A percentile compares a stretch with the other conserved stretches of the same genome.
These are phyloP conservation scores for Holtermanniella nyarrowii DNA, from an alignment of 768 basidiomycete genomes.

Conservation along the genomic window DNA sequence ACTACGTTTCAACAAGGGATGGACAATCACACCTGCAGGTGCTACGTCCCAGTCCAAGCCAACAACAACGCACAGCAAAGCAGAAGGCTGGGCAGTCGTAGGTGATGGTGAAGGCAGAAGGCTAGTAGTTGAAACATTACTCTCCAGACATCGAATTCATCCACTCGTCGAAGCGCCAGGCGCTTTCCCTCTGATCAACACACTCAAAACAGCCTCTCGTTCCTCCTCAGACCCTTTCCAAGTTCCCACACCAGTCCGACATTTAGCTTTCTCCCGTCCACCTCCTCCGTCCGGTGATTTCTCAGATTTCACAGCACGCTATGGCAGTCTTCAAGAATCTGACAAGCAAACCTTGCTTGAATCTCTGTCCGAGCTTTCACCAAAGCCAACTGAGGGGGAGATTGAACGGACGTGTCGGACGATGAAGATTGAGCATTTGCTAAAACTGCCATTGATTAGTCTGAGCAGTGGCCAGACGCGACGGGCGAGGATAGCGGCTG, in stretches of 20 bases:
- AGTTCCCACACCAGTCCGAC: constrained; percentile 49
- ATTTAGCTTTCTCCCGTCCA: constrained; percentile 41
- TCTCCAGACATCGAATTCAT: constrained; percentile 60
- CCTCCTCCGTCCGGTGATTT: constrained; percentile 52
- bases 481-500: constrained; percentile 69
- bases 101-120: constrained; percentile 58
- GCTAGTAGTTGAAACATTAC: constrained; percentile 59
- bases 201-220: constrained; percentile 21
- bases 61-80: not conserved
- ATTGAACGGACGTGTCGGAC: constrained; percentile 50
- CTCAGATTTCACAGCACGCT: constrained; percentile 85
- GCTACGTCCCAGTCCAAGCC: not conserved
- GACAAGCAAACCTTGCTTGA: constrained; percentile 67
- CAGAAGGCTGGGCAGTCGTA: constrained; percentile 63
- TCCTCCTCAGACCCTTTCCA: constrained; percentile 2
- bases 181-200: constrained; percentile 63
- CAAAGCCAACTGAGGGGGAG: constrained; percentile 23
- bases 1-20: constrained; percentile 23
- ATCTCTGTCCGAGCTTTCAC: constrained; percentile 44
- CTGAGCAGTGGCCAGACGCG: constrained; percentile 88
- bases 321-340: constrained; percentile 76
- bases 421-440: constrained; percentile 53
- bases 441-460: constrained; percentile 76
- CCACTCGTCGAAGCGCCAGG: constrained; percentile 57
- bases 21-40: constrained; percentile 14